Evolutionary conservation across 176 grass and related monocot genomes (phyloP).

Genomic region (Elaeis guineensis): DNA sequence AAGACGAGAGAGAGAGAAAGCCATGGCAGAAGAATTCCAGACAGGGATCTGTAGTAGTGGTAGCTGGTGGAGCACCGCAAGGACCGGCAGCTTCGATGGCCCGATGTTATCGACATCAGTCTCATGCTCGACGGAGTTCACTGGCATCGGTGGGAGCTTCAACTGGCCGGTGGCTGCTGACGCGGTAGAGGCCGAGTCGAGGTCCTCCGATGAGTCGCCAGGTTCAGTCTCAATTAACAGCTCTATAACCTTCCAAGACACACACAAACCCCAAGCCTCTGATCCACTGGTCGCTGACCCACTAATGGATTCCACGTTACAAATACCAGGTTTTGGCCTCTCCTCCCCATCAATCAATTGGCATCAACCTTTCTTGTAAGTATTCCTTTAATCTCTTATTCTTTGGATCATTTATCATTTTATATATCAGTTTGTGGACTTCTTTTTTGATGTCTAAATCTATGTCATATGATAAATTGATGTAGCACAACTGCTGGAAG

Average conservation of each 20-base stretch:
- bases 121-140: constrained; percentile 9
- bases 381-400: neutral
- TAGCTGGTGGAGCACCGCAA: constrained; percentile 3
- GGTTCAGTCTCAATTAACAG: constrained; percentile 26
- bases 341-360: constrained; percentile 31
- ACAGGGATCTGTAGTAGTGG: neutral
- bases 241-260: constrained; percentile 46
- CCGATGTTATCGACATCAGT: neutral
- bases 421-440: neutral
- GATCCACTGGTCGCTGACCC: too few species aligned
- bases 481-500: neutral
- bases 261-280: constrained; percentile 1
- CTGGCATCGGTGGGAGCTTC: neutral
- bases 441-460: constrained; percentile 15
- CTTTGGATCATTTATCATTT: too few species aligned
- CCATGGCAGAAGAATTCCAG: constrained; percentile 1
- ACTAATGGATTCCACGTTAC: neutral
- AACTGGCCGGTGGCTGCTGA: constrained; percentile 3
- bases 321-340: constrained; percentile 26
- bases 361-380: constrained; percentile 67
- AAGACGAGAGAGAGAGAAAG: too few species aligned
- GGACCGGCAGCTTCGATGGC: neutral
- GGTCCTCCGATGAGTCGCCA: constrained; percentile 10
- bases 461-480: neutral
- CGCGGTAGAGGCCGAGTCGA: constrained; percentile 9